Percentiles rank a stretch among this genome's conserved stretches.
Conservation (phyloP, 345 rosid genomes). For the Pistacia atlantica region DNA sequence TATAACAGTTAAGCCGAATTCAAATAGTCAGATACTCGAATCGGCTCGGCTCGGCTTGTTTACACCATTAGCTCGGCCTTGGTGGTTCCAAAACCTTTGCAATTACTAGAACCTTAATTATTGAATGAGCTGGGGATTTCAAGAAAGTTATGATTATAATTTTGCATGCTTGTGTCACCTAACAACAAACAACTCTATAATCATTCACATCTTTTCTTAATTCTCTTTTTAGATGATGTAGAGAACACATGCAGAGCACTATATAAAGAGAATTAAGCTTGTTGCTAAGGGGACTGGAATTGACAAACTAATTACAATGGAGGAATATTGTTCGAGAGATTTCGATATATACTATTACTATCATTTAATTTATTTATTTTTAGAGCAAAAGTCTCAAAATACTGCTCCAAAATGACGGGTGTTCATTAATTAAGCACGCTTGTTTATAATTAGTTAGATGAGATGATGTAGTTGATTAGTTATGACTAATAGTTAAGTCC, state of each 20-base stretch:
- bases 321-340: background rate
- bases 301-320: too few relatives aligned
- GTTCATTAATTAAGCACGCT: too few relatives aligned
- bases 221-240: slow-evolving; percentile 9
- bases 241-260: slow-evolving; percentile 7
- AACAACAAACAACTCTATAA: slow-evolving; percentile 22
- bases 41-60: too few relatives aligned
- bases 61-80: background rate
- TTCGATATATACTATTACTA: background rate
- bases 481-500: too few relatives aligned
- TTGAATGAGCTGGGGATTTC: slow-evolving; percentile 1
- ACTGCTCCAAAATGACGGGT: background rate
- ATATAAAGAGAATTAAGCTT: background rate
- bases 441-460: background rate
- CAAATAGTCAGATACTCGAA: too few relatives aligned
- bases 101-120: slow-evolving; percentile 6
- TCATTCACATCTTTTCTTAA: slow-evolving; percentile 19
- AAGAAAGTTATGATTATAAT: slow-evolving; percentile 22
- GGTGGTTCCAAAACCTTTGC: background rate
- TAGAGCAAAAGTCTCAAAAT: background rate
- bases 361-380: background rate
- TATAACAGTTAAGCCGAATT: too few relatives aligned
- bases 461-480: background rate
- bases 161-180: slow-evolving; percentile 31
- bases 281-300: background rate